A percentile compares a stretch with the other conserved stretches of the same genome.
These are phyloP conservation scores for Chaetomiaceae sp. DNA, from an alignment of 2,329 filamentous ascomycete species.

Conservation along the genomic window DNA sequence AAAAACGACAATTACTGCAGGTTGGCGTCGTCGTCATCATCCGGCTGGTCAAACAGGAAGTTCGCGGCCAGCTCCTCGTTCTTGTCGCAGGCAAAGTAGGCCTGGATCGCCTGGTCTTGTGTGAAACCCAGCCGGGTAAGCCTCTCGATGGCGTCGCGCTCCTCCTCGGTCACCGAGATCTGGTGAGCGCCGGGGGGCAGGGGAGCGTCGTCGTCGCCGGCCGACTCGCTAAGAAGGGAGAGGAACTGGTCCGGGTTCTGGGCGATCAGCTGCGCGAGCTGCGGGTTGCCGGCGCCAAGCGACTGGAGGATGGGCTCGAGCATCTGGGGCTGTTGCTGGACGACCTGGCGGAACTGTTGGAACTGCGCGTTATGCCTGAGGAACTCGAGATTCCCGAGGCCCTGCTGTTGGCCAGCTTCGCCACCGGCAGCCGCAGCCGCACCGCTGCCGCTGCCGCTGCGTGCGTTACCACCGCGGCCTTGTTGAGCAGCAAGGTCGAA, in stretches of 20 bases:
- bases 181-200: slow-evolving; percentile 84
- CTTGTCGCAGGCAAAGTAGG: slow-evolving; percentile 99
- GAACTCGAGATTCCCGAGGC: slow-evolving; percentile 81
- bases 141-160: slow-evolving; percentile 93
- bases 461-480: slow-evolving; percentile 41
- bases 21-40: slow-evolving; percentile 60
- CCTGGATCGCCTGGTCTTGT: slow-evolving; percentile 89
- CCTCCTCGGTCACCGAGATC: slow-evolving; percentile 90
- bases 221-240: slow-evolving; percentile 74
- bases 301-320: slow-evolving; percentile 96
- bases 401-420: slow-evolving; percentile 41
- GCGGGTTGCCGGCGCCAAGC: slow-evolving; percentile 89
- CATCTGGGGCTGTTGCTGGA: slow-evolving; percentile 98
- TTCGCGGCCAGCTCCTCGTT: slow-evolving; percentile 98
- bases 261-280: slow-evolving; percentile 87
- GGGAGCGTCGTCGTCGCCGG: slow-evolving; percentile 75
- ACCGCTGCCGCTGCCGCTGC: slow-evolving; percentile 40
- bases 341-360: slow-evolving; percentile 93
- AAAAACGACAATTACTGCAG: slow-evolving; percentile 12
- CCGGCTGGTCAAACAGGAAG: slow-evolving; percentile 95
- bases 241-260: slow-evolving; percentile 92
- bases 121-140: slow-evolving; percentile 91
- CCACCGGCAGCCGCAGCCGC: slow-evolving; percentile 44
- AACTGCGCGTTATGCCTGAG: slow-evolving; percentile 94
- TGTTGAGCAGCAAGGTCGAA: slow-evolving; percentile 90